Evolutionary conservation across 257 asterid genomes (phyloP).

Genomic region (Gynochthodes officinalis): DNA sequence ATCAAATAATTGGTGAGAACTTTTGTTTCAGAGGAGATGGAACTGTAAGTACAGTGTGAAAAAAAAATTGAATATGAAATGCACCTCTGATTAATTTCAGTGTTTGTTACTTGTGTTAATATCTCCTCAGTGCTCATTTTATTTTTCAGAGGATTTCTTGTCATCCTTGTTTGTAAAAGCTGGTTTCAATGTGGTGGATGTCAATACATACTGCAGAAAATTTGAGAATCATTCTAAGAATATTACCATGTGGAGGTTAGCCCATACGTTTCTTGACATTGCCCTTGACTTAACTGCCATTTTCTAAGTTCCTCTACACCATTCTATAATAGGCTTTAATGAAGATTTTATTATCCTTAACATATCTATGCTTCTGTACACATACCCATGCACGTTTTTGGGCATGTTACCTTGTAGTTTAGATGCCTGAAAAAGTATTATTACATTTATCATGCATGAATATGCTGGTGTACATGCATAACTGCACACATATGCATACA

Average conservation of each 20-base stretch:
- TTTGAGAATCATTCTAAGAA: conserved; percentile 51
- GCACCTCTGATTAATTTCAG: background rate
- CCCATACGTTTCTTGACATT: background rate
- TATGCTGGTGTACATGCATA: background rate
- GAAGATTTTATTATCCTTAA: background rate
- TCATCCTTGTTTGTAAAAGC: conserved; percentile 51
- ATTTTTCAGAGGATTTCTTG: conserved; percentile 59
- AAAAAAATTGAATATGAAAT: conserved; percentile 6
- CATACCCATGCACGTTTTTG: background rate
- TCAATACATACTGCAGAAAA: conserved; percentile 49
- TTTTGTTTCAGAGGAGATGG: conserved; percentile 75
- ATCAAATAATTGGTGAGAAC: conserved; percentile 68
- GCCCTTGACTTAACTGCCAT: background rate
- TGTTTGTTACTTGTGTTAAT: conserved; percentile 8
- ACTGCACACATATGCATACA: background rate
- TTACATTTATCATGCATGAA: background rate
- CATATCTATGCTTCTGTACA: background rate
- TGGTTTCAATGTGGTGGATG: conserved; percentile 53
- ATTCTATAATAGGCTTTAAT: background rate
- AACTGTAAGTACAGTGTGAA: conserved; percentile 51
- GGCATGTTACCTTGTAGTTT: background rate
- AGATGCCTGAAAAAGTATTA: background rate
- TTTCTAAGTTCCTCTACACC: background rate
- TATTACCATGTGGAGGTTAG: conserved; percentile 59
- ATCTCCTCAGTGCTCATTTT: conserved; percentile 63